Evolutionary conservation across 495 filamentous ascomycete genomes (phyloP).

Genomic region (Trichoderma asperelloides): DNA sequence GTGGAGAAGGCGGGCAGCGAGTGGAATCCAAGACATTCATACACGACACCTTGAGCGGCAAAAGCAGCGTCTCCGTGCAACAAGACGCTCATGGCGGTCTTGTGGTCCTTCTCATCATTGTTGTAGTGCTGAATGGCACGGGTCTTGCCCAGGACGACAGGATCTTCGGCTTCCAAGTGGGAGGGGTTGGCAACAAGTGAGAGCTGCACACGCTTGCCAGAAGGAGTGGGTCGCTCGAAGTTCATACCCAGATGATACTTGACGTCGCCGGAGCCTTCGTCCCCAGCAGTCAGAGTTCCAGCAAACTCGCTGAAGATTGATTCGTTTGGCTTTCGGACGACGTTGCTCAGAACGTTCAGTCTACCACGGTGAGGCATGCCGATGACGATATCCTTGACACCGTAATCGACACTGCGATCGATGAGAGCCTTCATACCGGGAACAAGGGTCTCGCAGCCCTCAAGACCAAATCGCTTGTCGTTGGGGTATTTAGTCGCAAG

Average conservation of each 20-base stretch:
- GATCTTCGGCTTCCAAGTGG: constrained; percentile 96
- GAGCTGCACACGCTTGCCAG: constrained; percentile 95
- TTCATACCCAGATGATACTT: constrained; percentile 99
- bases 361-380: constrained; percentile 99
- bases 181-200: constrained; percentile 98
- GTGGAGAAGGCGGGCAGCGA: constrained; percentile 91
- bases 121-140: constrained; percentile 99
- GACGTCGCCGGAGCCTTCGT: constrained; percentile 96
- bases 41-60: constrained; percentile 91
- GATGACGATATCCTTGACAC: constrained; percentile 97
- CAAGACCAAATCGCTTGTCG: constrained; percentile 97
- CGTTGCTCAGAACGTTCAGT: constrained; percentile 95
- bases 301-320: constrained; percentile 99
- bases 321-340: constrained; percentile 97
- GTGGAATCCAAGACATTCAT: constrained; percentile 97
- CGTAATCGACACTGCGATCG: constrained; percentile 94
- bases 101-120: constrained; percentile 79
- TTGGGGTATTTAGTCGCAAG: constrained; percentile 96
- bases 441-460: constrained; percentile 91
- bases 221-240: constrained; percentile 96
- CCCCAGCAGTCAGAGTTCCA: constrained; percentile 75
- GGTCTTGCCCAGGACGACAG: constrained; percentile 94
- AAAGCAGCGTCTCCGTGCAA: constrained; percentile 97
- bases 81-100: constrained; percentile 87
- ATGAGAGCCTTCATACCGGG: constrained; percentile 99